phyloP scores from a whole-genome alignment of 345 rosid species.

The Noccaea caerulescens region DNA sequence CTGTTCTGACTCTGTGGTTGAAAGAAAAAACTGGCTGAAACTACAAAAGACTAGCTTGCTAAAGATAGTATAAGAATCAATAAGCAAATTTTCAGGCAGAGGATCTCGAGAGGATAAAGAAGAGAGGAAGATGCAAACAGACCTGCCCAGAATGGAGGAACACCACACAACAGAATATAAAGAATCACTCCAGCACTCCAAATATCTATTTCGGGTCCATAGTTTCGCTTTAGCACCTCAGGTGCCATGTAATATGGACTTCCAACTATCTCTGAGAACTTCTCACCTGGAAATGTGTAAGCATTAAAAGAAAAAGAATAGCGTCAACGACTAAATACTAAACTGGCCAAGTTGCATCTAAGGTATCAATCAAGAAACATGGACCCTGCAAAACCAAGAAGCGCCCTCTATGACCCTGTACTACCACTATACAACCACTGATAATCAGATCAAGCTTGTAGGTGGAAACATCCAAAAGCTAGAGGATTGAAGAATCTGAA shows the following conservation, averaged over 20 bases:
- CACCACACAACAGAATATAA: slow-evolving; percentile 91
- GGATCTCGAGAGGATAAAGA: too few relatives aligned
- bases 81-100: slow-evolving; percentile 10
- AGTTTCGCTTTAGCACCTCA: slow-evolving; percentile 93
- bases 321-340: neutral
- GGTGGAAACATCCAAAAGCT: slow-evolving; percentile 18
- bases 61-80: neutral
- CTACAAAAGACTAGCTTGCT: slow-evolving; percentile 10
- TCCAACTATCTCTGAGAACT: slow-evolving; percentile 97
- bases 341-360: slow-evolving; percentile 1
- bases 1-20: slow-evolving; percentile 90
- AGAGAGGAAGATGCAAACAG: slow-evolving; percentile 34
- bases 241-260: slow-evolving; percentile 99
- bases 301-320: slow-evolving; percentile 12
- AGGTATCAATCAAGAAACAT: slow-evolving; percentile 25
- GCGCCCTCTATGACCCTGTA: slow-evolving; percentile 6
- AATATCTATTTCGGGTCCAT: slow-evolving; percentile 98
- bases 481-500: slow-evolving; percentile 10
- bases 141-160: slow-evolving; percentile 99
- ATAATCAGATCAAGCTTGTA: slow-evolving; percentile 11
- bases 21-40: slow-evolving; percentile 14
- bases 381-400: slow-evolving; percentile 12
- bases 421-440: slow-evolving; percentile 6
- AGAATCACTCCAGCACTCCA: slow-evolving; percentile 99
- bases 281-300: slow-evolving; percentile 63